Conservation (phyloP, 768 basidiomycete species). For the Rhodotorula babjevae region DNA sequence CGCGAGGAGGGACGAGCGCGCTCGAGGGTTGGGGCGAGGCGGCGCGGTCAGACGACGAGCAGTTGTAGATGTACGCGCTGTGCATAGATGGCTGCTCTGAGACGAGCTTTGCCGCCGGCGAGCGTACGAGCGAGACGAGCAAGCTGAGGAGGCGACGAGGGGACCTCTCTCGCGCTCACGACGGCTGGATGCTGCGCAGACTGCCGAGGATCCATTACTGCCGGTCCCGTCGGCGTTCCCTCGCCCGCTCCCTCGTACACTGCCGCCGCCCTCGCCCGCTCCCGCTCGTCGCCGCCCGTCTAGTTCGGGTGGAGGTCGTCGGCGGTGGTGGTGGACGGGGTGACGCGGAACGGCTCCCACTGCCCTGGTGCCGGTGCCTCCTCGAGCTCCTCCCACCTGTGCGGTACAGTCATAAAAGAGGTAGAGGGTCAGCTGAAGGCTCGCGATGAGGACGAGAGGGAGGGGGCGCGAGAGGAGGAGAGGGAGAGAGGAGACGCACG, state of each 20-base stretch:
- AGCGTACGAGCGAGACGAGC: too few relatives aligned
- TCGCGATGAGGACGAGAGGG: neutral
- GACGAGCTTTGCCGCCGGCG: too few relatives aligned
- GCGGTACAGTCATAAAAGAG: neutral
- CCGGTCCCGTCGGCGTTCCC: neutral
- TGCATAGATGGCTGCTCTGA: too few relatives aligned
- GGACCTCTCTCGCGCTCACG: too few relatives aligned
- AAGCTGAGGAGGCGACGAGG: too few relatives aligned
- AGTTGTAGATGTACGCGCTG: too few relatives aligned
- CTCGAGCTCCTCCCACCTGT: slow-evolving; percentile 82
- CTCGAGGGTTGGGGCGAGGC: too few relatives aligned
- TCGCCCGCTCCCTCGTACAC: neutral
- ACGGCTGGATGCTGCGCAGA: neutral
- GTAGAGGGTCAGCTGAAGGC: neutral
- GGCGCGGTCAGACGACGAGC: too few relatives aligned
- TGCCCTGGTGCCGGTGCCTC: slow-evolving; percentile 75
- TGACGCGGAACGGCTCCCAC: slow-evolving; percentile 67
- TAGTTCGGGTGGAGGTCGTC: slow-evolving; percentile 34
- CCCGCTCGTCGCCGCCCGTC: neutral
- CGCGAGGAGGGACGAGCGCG: too few relatives aligned
- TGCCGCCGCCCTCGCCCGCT: neutral
- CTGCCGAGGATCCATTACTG: neutral
- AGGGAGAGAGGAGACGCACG: slow-evolving; percentile 60
- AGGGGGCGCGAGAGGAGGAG: neutral
- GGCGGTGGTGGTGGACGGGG: slow-evolving; percentile 35